Evolutionary conservation across 2,329 filamentous ascomycete genomes (phyloP).

Genomic region (Dothidotthia symphoricarpi): DNA sequence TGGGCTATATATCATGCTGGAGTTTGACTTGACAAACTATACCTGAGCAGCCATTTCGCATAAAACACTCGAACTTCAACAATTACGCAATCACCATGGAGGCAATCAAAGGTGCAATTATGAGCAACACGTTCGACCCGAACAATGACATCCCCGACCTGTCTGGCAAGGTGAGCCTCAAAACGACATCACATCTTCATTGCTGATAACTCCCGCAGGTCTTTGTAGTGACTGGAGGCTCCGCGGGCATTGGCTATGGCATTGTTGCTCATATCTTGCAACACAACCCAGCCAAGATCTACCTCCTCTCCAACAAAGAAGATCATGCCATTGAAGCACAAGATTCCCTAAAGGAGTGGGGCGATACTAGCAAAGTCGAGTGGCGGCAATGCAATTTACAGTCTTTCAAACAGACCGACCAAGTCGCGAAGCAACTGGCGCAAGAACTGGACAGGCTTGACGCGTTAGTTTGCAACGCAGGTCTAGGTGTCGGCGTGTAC

Average conservation of each 20-base stretch:
- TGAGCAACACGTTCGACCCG: constrained; percentile 42
- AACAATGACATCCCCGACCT: constrained; percentile 45
- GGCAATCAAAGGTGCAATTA: constrained; percentile 9
- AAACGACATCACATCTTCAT: background rate
- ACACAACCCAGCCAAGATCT: constrained; percentile 49
- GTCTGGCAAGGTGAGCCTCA: constrained; percentile 33
- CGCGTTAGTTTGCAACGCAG: constrained; percentile 51
- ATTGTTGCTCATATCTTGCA: constrained; percentile 55
- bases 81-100: constrained; percentile 1
- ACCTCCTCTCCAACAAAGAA: constrained; percentile 52
- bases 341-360: constrained; percentile 44
- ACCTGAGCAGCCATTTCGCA: no score
- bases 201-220: constrained; percentile 25
- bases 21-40: no score
- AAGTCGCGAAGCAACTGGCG: constrained; percentile 47
- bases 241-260: constrained; percentile 53
- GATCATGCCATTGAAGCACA: constrained; percentile 49
- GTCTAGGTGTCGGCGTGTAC: constrained; percentile 51
- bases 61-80: no score
- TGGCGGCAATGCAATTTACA: constrained; percentile 50
- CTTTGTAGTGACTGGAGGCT: constrained; percentile 52
- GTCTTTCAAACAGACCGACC: constrained; percentile 47
- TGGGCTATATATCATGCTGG: no score
- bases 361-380: constrained; percentile 48
- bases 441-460: constrained; percentile 47